Percentiles rank a stretch among this genome's conserved stretches.
phyloP scores from a whole-genome alignment of 768 basidiomycete species.

The Lepiota brunneoincarnata region DNA sequence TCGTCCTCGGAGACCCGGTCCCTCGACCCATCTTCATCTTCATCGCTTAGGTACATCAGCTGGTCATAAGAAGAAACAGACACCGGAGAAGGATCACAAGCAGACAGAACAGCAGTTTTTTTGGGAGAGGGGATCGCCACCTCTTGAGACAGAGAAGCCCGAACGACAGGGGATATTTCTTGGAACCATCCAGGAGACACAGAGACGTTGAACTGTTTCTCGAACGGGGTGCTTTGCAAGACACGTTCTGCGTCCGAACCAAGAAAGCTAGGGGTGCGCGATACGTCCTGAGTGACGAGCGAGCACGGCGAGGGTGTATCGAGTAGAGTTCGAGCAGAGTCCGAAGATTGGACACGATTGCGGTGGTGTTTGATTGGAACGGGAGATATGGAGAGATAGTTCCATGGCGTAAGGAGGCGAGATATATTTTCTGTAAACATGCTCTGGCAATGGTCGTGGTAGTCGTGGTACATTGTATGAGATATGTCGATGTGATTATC shows the following conservation, averaged over 20 bases:
- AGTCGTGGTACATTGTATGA: conserved; percentile 7
- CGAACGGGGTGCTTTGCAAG: conserved; percentile 18
- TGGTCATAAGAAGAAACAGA: background rate
- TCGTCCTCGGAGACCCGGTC: background rate
- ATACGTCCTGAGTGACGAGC: conserved; percentile 7
- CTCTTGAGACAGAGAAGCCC: conserved; percentile 16
- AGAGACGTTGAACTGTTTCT: conserved; percentile 15
- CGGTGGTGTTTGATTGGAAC: conserved; percentile 17
- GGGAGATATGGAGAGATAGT: conserved; percentile 8
- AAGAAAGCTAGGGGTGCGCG: conserved; percentile 4
- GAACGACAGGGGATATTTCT: conserved; percentile 30
- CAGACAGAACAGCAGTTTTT: background rate
- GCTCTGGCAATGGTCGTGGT: background rate
- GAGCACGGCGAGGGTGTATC: conserved; percentile 24
- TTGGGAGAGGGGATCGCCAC: background rate
- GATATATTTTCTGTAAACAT: background rate
- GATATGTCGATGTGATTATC: background rate
- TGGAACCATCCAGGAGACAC: conserved; percentile 16
- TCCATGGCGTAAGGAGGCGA: conserved; percentile 10
- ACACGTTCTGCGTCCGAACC: conserved; percentile 1
- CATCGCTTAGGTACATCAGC: conserved; percentile 1
- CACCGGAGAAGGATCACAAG: background rate
- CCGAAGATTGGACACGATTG: conserved; percentile 22
- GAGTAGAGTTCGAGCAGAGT: conserved; percentile 22
- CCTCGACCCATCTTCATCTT: background rate